These are phyloP conservation scores for Dactylellina cionopaga DNA, from an alignment of 2,329 filamentous ascomycete species.

Conservation along the genomic window DNA sequence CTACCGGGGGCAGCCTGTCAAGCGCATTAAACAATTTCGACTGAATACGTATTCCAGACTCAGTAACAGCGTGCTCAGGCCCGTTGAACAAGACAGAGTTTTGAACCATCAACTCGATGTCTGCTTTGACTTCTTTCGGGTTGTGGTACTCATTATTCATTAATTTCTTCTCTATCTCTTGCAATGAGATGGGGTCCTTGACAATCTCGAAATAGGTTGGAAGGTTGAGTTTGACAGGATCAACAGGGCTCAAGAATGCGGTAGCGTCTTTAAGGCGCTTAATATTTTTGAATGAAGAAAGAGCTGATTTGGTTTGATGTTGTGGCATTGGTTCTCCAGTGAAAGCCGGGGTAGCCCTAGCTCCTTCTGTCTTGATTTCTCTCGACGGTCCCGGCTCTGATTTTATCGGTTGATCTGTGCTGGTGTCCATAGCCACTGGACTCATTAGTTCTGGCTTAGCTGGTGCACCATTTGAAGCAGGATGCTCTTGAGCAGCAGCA, in stretches of 20 bases:
- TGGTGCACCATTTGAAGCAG: conserved; percentile 58
- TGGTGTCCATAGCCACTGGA: conserved; percentile 57
- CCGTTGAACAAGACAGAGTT: conserved; percentile 89
- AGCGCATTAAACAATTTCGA: conserved; percentile 64
- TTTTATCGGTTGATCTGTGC: conserved; percentile 56
- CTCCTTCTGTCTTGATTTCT: conserved; percentile 25
- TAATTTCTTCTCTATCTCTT: conserved; percentile 81
- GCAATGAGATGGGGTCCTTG: conserved; percentile 83
- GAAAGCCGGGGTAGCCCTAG: conserved; percentile 48
- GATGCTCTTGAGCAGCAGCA: conserved; percentile 63
- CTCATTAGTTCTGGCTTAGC: conserved; percentile 18
- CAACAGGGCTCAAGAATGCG: conserved; percentile 81
- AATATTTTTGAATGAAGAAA: conserved; percentile 75
- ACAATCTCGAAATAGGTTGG: conserved; percentile 79
- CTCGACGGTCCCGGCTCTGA: conserved; percentile 52
- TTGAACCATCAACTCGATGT: conserved; percentile 79
- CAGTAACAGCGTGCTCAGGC: conserved; percentile 75
- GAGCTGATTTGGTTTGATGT: conserved; percentile 71
- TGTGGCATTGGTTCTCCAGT: conserved; percentile 66
- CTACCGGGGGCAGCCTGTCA: conserved; percentile 68
- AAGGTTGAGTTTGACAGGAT: conserved; percentile 77
- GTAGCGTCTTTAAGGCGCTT: conserved; percentile 86
- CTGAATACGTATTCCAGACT: conserved; percentile 70
- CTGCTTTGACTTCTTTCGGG: conserved; percentile 76
- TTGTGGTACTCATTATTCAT: conserved; percentile 75